Percentiles rank a stretch among this genome's conserved stretches.
These are phyloP conservation scores for Fraxinus angustifolia DNA, from an alignment of 305 asterid genomes.

Conservation along the genomic window DNA sequence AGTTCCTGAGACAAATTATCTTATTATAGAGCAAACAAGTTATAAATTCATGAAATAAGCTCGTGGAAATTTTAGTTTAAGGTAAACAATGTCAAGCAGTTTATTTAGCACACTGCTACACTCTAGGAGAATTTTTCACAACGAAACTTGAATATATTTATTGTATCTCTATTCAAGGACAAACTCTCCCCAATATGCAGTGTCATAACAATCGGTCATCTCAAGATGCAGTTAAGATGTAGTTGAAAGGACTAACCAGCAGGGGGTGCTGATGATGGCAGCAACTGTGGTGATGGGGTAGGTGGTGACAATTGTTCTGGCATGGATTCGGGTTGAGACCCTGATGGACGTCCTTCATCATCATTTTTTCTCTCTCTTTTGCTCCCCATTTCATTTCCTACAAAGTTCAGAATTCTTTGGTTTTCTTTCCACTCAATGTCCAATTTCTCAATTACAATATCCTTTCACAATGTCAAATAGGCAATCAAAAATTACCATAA, in stretches of 20 bases:
- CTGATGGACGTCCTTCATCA: conserved; percentile 37
- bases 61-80: conserved; percentile 3
- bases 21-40: not conserved
- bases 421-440: not conserved
- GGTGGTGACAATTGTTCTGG: conserved; percentile 37
- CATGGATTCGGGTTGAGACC: conserved; percentile 28
- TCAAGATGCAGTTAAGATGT: not conserved
- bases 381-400: conserved; percentile 44
- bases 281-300: conserved; percentile 37
- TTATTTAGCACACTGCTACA: conserved; percentile 2
- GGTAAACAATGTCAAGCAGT: conserved; percentile 7
- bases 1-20: not conserved
- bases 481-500: not conserved
- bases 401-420: conserved; percentile 24
- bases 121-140: conserved; percentile 6
- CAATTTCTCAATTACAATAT: not conserved
- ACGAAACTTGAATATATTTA: not conserved
- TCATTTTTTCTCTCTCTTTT: conserved; percentile 32
- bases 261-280: conserved; percentile 36
- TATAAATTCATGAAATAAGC: not conserved
- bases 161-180: not conserved
- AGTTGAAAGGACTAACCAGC: conserved; percentile 36
- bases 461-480: not conserved
- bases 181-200: not conserved
- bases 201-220: not conserved